A percentile compares a stretch with the other conserved stretches of the same genome.
phyloP scores from a whole-genome alignment of 306 rosid genomes.

The Fragaria iinumae region DNA sequence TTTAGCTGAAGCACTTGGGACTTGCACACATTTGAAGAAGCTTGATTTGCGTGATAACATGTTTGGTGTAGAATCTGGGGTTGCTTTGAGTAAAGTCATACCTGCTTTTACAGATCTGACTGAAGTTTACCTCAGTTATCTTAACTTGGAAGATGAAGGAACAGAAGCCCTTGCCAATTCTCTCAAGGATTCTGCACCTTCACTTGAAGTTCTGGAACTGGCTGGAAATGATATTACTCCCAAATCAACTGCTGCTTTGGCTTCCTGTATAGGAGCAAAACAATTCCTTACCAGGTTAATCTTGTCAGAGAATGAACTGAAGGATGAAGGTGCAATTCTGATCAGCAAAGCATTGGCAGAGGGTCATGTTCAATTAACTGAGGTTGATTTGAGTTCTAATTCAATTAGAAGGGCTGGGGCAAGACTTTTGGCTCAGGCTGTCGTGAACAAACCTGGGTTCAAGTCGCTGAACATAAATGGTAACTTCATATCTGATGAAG shows the following conservation, averaged over 20 bases:
- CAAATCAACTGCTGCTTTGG: conserved; percentile 57
- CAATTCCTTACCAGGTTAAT: conserved; percentile 59
- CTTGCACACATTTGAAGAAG: conserved; percentile 63
- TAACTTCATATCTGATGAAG: conserved; percentile 78
- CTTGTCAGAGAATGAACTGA: conserved; percentile 79
- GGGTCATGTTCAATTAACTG: conserved; percentile 61
- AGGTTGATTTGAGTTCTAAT: conserved; percentile 73
- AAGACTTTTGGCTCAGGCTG: conserved; percentile 66
- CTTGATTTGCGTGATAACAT: conserved; percentile 88
- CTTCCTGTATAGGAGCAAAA: conserved; percentile 61
- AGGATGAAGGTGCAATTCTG: conserved; percentile 78
- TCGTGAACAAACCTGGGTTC: conserved; percentile 65
- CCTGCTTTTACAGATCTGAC: conserved; percentile 55
- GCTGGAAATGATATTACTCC: conserved; percentile 80
- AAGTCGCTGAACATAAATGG: conserved; percentile 64
- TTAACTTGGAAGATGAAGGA: conserved; percentile 84
- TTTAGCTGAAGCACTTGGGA: conserved; percentile 69
- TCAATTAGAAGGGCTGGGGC: conserved; percentile 75
- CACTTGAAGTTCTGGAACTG: conserved; percentile 72
- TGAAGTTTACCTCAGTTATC: conserved; percentile 72
- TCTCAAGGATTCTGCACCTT: conserved; percentile 72
- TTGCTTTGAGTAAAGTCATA: conserved; percentile 64
- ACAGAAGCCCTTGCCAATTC: conserved; percentile 61
- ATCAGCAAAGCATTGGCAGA: conserved; percentile 64
- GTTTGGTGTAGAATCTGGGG: conserved; percentile 87